Evolutionary conservation across 805 yeast species (phyloP).

Genomic region (Metschnikowia vanudenii): DNA sequence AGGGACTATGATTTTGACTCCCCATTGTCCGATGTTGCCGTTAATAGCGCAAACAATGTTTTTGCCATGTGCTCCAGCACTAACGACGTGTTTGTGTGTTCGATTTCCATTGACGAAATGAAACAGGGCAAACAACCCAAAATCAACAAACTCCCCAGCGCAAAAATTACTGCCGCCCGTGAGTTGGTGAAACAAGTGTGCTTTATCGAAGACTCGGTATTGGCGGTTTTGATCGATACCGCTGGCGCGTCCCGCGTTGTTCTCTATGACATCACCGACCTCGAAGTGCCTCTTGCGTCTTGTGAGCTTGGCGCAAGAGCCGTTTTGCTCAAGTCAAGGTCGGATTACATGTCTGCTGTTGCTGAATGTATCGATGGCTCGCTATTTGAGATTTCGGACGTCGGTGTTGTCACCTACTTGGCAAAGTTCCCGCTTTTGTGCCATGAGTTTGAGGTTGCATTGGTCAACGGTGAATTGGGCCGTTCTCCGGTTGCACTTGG

Average conservation of each 20-base stretch:
- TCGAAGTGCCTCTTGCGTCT: slow-evolving; percentile 2
- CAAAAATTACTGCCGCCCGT: slow-evolving; percentile 32
- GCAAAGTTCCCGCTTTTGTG: slow-evolving; percentile 70
- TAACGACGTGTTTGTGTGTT: slow-evolving; percentile 23
- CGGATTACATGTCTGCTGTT: slow-evolving; percentile 51
- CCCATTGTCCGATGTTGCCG: slow-evolving; percentile 63
- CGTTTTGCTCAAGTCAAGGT: slow-evolving; percentile 53
- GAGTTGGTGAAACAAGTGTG: slow-evolving; percentile 65
- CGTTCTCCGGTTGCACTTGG: slow-evolving; percentile 58
- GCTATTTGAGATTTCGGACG: slow-evolving; percentile 40
- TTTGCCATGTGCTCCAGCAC: slow-evolving; percentile 57
- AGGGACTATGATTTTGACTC: slow-evolving; percentile 56
- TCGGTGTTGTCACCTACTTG: slow-evolving; percentile 33
- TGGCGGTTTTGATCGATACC: slow-evolving; percentile 62
- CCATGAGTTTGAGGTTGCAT: slow-evolving; percentile 49
- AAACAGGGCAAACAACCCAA: slow-evolving; percentile 49
- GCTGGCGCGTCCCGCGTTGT: slow-evolving; percentile 50
- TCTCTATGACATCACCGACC: slow-evolving; percentile 42
- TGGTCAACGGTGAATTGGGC: slow-evolving; percentile 13
- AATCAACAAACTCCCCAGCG: slow-evolving; percentile 28
- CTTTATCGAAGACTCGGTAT: slow-evolving; percentile 47
- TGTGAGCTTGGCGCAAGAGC: slow-evolving; percentile 36
- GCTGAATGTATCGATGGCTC: slow-evolving; percentile 65
- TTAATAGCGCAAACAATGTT: slow-evolving; percentile 54
- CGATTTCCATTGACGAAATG: slow-evolving; percentile 52